These are phyloP conservation scores for Tetrahymena thermophila DNA, from an alignment of 73 alveolate species.

Conservation along the genomic window DNA sequence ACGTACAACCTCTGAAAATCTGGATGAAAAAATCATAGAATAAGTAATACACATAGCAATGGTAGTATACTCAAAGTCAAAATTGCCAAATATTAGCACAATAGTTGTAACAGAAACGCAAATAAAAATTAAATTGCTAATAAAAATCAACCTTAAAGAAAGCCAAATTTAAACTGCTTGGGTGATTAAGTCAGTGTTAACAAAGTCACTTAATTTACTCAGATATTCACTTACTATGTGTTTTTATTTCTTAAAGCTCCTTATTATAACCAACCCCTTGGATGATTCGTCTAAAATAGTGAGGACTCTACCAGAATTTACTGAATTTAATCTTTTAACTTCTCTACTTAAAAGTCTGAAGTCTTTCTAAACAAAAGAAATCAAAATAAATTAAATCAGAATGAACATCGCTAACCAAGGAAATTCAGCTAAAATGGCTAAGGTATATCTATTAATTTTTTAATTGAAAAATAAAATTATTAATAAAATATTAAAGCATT, in stretches of 20 bases:
- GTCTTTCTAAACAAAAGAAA: not conserved
- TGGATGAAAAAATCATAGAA: slow-evolving; percentile 17
- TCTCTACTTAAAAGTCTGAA: slow-evolving; percentile 29
- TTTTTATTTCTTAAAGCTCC: slow-evolving; percentile 7
- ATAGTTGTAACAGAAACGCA: slow-evolving; percentile 26
- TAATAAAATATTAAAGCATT: too few relatives aligned
- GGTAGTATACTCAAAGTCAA: slow-evolving; percentile 17
- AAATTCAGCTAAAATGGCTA: slow-evolving; percentile 7
- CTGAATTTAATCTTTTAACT: slow-evolving; percentile 27
- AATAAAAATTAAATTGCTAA: slow-evolving; percentile 24
- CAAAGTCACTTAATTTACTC: slow-evolving; percentile 1
- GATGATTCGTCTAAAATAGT: slow-evolving; percentile 19
- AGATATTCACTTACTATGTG: slow-evolving; percentile 13
- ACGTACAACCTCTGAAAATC: slow-evolving; percentile 6
- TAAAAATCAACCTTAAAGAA: slow-evolving; percentile 6
- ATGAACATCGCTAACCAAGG: slow-evolving; percentile 20
- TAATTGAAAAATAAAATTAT: not conserved
- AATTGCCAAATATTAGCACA: not conserved
- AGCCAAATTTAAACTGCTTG: slow-evolving; percentile 18
- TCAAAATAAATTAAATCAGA: not conserved
- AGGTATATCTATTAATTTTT: slow-evolving; percentile 8
- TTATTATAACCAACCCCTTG: slow-evolving; percentile 11
- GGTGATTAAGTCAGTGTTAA: not conserved
- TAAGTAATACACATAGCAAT: slow-evolving; percentile 36
- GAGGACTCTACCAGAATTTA: slow-evolving; percentile 16